Evolutionary conservation across 192 early-diverging fungal genomes (phyloP).

Genomic region (Umbelopsis isabellina): DNA sequence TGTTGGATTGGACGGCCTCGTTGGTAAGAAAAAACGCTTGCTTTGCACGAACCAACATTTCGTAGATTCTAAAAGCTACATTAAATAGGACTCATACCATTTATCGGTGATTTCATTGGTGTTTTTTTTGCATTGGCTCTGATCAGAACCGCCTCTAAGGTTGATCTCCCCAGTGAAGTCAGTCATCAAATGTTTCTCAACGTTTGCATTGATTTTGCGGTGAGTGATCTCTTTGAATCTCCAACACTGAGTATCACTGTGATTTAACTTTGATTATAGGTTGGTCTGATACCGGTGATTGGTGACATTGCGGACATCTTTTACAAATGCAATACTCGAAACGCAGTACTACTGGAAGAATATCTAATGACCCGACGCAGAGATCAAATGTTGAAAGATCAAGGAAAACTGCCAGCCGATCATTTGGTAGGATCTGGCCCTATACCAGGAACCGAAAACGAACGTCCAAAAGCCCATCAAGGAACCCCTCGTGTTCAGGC

Average conservation of each 20-base stretch:
- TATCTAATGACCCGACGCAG: constrained; percentile 32
- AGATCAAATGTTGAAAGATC: constrained; percentile 23
- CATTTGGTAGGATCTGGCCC: constrained; percentile 20
- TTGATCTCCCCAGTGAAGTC: constrained; percentile 40
- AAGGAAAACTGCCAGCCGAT: constrained; percentile 5
- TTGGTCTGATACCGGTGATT: constrained; percentile 43
- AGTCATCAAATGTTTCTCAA: constrained; percentile 43
- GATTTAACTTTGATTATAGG: constrained; percentile 16
- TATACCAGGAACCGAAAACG: constrained; percentile 18
- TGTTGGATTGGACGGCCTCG: constrained; percentile 51
- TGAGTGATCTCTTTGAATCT: constrained; percentile 23
- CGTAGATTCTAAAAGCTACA: neutral
- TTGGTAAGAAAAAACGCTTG: constrained; percentile 39
- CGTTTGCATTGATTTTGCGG: constrained; percentile 47
- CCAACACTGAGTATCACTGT: neutral
- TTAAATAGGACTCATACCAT: constrained; percentile 46
- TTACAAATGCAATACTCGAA: constrained; percentile 49
- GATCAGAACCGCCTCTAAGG: constrained; percentile 40
- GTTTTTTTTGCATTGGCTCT: constrained; percentile 37
- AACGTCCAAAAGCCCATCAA: constrained; percentile 5
- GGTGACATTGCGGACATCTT: constrained; percentile 48
- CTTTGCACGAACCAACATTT: neutral
- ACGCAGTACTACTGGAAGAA: constrained; percentile 46
- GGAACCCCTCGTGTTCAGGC: constrained; percentile 5
- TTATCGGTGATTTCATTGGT: constrained; percentile 46